Base-by-base conservation (phyloP, 768 basidiomycete genomes). In the Chalciporus pseudorubinellus region DNA sequence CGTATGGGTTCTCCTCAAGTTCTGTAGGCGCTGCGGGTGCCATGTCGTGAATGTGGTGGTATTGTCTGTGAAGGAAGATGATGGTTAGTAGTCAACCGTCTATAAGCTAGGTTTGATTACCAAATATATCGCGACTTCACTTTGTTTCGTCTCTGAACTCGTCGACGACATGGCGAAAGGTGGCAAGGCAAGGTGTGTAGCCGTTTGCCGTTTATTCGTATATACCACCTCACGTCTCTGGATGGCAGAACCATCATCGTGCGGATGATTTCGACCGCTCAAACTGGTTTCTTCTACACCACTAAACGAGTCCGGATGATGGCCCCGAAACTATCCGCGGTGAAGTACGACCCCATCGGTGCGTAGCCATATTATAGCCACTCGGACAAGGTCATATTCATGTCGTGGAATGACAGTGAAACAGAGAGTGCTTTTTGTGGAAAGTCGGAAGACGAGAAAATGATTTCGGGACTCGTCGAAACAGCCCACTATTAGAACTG, bases 291-390 rank as follows among this genome's bases (percentile, higher is more conserved):
- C 73, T 94, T 94, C 69, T 95, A 95, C 71, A 91, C 90, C 19
- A 88, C 88, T 3, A 80, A 85, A 55, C 80, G 93, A 19, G 72
- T 85, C 38, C 79, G 93, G 11, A 69, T 59, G 46, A 63, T 79
- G 62, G 87, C 84, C 2, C 83, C 89, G n/a, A 87, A 80, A 68
- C 72, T 95, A 44, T 84, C 89, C 8, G 85, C 89, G n/a, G 87
- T 95, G 60, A 95, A 95, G 69, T 95, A 94, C 66, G 93, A 95
- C 63, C 91, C 92, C 1, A 73, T 75, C 63, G 90, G 92, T 92
- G 67, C 51, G 82, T 67, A n/a, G 28, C 9, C 44, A 4, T 26
- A 19, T 46, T 46, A 9, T 11, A 36, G 16, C 18, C 18, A 26
- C 46, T n/a, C 28, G 3, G 47, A 6, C 14, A 16, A 19, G 9